phyloP scores from a whole-genome alignment of 2,329 filamentous ascomycete species.

The Aspergillus bombycis region DNA sequence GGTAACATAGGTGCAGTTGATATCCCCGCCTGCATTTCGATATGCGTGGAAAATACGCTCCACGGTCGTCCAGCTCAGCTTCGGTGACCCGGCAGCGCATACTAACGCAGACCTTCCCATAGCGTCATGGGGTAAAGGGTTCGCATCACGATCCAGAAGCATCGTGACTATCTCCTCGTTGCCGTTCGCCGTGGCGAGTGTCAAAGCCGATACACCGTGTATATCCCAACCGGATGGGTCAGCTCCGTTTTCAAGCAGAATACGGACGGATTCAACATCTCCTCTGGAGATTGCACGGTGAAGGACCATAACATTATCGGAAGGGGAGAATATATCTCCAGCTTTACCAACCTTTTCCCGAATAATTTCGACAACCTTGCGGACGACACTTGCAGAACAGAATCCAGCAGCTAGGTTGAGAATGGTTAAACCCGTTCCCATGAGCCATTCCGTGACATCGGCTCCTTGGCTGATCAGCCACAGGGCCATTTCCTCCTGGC shows the following conservation, averaged over 20 bases:
- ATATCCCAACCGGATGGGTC: neutral
- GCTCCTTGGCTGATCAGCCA: neutral
- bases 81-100: neutral
- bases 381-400: neutral
- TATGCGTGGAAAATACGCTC: neutral
- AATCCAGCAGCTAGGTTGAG: neutral
- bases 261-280: neutral
- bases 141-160: neutral
- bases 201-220: neutral
- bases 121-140: neutral
- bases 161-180: neutral
- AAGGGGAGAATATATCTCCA: neutral
- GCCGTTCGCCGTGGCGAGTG: neutral
- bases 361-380: neutral
- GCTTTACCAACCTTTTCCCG: neutral
- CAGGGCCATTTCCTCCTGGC: neutral
- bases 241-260: neutral
- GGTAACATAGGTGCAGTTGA: neutral
- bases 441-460: neutral
- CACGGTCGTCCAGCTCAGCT: neutral
- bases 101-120: neutral
- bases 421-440: neutral
- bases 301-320: neutral
- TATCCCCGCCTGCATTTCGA: neutral
- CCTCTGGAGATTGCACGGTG: neutral